Conservation (phyloP, 106 monocot species). For the Dioscorea alata region DNA sequence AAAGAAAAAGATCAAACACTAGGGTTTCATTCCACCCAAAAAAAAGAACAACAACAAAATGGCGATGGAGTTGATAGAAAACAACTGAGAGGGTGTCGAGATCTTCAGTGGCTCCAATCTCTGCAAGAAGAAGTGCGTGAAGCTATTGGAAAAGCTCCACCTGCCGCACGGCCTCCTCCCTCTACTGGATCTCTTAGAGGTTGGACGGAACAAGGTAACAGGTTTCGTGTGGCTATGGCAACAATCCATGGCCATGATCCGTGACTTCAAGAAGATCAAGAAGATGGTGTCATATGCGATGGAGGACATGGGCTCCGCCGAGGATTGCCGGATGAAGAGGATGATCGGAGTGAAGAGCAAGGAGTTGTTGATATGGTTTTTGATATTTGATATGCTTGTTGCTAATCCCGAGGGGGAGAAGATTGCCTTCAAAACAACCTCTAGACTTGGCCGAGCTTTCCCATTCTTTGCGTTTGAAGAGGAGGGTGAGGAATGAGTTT, state of each 20-base stretch:
- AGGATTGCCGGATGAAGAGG: conserved; percentile 31
- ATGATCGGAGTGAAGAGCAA: conserved; percentile 33
- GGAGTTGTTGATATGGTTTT: conserved; percentile 41
- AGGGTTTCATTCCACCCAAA: too few relatives aligned
- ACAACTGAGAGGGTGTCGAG: conserved; percentile 12
- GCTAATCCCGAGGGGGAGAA: conserved; percentile 12
- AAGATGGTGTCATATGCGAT: conserved; percentile 36
- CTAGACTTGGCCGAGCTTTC: conserved; percentile 26
- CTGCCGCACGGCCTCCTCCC: conserved; percentile 11
- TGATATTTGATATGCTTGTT: conserved; percentile 23
- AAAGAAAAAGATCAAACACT: too few relatives aligned
- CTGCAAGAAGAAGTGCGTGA: conserved; percentile 9
- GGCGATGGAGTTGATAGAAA: conserved; percentile 4
- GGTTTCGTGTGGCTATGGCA: conserved; percentile 15
- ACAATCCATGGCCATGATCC: conserved; percentile 17
- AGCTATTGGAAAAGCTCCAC: conserved; percentile 15
- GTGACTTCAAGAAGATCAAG: conserved; percentile 32
- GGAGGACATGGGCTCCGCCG: conserved; percentile 46
- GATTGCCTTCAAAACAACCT: conserved; percentile 30
- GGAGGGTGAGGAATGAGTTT: too few relatives aligned
- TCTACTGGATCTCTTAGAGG: conserved; percentile 1
- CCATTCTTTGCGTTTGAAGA: conserved; percentile 33
- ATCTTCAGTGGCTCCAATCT: conserved; percentile 5
- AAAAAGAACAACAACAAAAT: too few relatives aligned
- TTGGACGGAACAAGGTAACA: conserved; percentile 6